phyloP scores from a whole-genome alignment of 2,329 filamentous ascomycete genomes.

The Sarocladium strictum region DNA sequence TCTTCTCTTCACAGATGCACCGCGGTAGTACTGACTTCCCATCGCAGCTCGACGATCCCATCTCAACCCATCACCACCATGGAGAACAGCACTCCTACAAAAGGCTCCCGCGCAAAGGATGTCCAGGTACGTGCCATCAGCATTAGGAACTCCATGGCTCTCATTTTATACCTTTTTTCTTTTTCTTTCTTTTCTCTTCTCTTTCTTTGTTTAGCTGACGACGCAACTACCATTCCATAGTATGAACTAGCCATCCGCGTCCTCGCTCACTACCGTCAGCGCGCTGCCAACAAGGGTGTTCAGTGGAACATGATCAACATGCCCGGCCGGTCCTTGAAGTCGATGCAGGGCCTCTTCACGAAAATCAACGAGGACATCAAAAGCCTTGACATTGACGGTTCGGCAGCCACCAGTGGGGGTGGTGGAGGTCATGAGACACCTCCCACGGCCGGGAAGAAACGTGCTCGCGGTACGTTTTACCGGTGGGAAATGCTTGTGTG shows the following conservation, averaged over 20 bases:
- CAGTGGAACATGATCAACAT: constrained; percentile 30
- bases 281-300: constrained; percentile 25
- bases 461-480: background rate
- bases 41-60: too few relatives aligned
- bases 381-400: constrained; percentile 19
- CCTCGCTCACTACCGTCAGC: constrained; percentile 22
- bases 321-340: constrained; percentile 31
- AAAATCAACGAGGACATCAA: constrained; percentile 28
- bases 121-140: background rate
- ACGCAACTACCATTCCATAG: constrained; percentile 15
- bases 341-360: constrained; percentile 31
- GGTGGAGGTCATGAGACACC: too few relatives aligned
- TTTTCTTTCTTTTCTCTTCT: too few relatives aligned
- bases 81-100: background rate
- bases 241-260: constrained; percentile 30
- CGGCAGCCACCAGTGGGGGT: background rate
- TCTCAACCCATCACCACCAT: background rate
- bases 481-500: background rate
- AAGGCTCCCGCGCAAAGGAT: background rate
- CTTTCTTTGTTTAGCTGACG: background rate
- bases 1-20: too few relatives aligned
- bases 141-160: too few relatives aligned
- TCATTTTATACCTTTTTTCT: too few relatives aligned
- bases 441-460: constrained; percentile 1
- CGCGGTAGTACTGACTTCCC: too few relatives aligned